A percentile compares a stretch with the other conserved stretches of the same genome.
These are phyloP conservation scores for Coemansia sp. DNA, from an alignment of 192 early-diverging fungal genomes.

Conservation along the genomic window DNA sequence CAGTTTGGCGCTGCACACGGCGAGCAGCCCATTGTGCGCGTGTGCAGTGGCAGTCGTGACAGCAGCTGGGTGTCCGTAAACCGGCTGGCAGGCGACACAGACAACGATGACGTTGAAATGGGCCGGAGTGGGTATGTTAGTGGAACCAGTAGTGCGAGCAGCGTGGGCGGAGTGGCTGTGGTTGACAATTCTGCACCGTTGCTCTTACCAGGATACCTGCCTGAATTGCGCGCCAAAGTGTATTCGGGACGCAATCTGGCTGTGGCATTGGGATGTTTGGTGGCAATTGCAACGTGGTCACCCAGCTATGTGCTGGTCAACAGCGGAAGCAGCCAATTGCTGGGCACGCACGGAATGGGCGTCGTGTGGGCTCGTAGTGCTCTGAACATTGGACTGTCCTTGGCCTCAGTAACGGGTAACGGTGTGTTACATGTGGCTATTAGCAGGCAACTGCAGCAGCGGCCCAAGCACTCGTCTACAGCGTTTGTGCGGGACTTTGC, in stretches of 20 bases:
- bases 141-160: constrained; percentile 10
- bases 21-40: neutral
- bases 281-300: constrained; percentile 23
- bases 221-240: neutral
- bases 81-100: neutral
- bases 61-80: neutral
- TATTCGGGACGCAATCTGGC: constrained; percentile 2
- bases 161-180: neutral
- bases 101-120: neutral
- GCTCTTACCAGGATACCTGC: neutral
- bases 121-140: constrained; percentile 6
- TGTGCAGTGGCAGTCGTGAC: constrained; percentile 1
- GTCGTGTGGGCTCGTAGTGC: neutral
- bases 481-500: constrained; percentile 33
- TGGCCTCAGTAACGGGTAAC: constrained; percentile 10
- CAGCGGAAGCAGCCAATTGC: neutral
- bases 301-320: constrained; percentile 17
- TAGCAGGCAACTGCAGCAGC: constrained; percentile 5
- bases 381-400: constrained; percentile 9
- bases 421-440: constrained; percentile 13
- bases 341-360: neutral
- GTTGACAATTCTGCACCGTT: neutral
- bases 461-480: constrained; percentile 14
- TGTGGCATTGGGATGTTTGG: neutral
- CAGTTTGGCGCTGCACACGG: neutral